Conservation (phyloP, 2,329 filamentous ascomycete species). For the Penicillium sp. region DNA sequence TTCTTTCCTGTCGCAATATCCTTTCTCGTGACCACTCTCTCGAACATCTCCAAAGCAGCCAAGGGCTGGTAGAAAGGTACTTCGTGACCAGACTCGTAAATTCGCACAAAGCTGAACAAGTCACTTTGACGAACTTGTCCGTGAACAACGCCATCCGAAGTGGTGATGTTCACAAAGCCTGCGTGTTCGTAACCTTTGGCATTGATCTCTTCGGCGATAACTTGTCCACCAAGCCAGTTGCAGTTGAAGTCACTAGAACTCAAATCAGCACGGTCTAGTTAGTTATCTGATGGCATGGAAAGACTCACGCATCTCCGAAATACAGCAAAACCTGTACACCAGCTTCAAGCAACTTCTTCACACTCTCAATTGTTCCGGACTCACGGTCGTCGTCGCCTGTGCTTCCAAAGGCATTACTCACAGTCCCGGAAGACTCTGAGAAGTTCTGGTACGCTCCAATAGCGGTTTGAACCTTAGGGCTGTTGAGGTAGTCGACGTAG, state of each 20-base stretch:
- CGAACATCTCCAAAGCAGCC: neutral
- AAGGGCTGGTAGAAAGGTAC: conserved; percentile 3
- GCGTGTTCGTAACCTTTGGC: neutral
- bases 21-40: neutral
- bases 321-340: neutral
- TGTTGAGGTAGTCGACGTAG: conserved; percentile 4
- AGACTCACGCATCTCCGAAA: neutral
- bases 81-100: neutral
- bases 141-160: neutral
- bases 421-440: neutral
- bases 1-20: neutral
- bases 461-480: neutral
- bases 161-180: neutral
- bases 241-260: neutral
- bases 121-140: conserved; percentile 2
- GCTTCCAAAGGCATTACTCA: neutral
- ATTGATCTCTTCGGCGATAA: neutral
- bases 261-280: neutral
- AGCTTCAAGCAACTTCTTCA: neutral
- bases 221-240: conserved; percentile 3
- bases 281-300: neutral
- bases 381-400: neutral
- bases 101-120: conserved; percentile 1
- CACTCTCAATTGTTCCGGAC: neutral
- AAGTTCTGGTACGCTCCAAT: conserved; percentile 1